Evolutionary conservation across 164 flowering plant genomes (phyloP), one percentile per base, ranked within the genome.

Genomic region (Akebia trifoliata): DNA sequence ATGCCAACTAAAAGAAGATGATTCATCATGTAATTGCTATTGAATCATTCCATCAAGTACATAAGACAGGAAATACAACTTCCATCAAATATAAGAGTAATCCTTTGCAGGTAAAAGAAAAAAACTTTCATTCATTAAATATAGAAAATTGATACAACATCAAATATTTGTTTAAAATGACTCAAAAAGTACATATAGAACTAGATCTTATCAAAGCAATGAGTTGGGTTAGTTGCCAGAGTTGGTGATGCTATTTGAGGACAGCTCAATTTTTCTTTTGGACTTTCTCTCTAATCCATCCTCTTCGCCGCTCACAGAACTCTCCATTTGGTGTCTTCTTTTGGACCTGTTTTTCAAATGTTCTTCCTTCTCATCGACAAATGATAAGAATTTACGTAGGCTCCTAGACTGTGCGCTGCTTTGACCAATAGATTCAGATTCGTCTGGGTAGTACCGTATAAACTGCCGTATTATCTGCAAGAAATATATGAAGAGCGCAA

Each of bases 401-500:
- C 78, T 72, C 34, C 54, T 48, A 10, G 78, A 75, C n/a, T 57
- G 64, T 1, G 75, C 72, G 56, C 71, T 72, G 2, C 60, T 39
- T 22, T 43, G 47, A 6, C 42, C n/a, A 8, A 77, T 42, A 18
- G 70, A 54, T 35, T 64, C 69, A n/a, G 54, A 8, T 38, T 66
- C 76, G 9, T 69, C 62, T 2, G 76, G 63, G 11, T 14, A 10
- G 17, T 70, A 65, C 28, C 36, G 60, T 45, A 50, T 67, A 69
- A 75, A 86, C 44, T 80, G 51, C 46, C 70, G 69, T 9, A 78
- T 20, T 20, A 68, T 66, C 47, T 14, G 20, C 60, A 57, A 57
- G 45, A 85, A 71, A 65, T 78, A 77, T 20, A 78, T 44, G 12
- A 72, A 25, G 42, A 87, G 78, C 38, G 97, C 80, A 6, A 87